A percentile compares a stretch with the other conserved stretches of the same genome.
Conservation (phyloP, 345 rosid genomes). For the Tarenaya hassleriana region DNA sequence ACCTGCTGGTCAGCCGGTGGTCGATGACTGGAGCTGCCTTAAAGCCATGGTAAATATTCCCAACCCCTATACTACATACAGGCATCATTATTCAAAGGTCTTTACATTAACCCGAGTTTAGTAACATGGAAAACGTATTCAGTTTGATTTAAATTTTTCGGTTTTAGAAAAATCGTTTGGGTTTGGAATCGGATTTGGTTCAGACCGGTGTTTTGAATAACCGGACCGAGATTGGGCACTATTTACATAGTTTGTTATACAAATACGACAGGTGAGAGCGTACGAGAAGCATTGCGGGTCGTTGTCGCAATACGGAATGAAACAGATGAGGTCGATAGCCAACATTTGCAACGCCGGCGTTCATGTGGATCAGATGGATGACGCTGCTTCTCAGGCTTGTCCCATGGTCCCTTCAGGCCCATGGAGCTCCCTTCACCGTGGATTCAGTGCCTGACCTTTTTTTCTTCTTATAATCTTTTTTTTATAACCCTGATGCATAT, state of each 20-base stretch:
- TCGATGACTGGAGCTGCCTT: constrained; percentile 93
- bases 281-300: constrained; percentile 89
- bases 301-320: constrained; percentile 89
- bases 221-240: no score
- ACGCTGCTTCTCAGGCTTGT: constrained; percentile 92
- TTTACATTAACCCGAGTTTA: no score
- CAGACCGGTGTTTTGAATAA: no score
- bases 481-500: not conserved
- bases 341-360: constrained; percentile 88
- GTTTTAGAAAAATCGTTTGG: no score
- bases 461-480: constrained; percentile 9
- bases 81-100: no score
- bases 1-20: constrained; percentile 78
- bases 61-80: not conserved
- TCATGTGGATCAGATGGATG: constrained; percentile 53
- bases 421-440: constrained; percentile 79
- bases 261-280: constrained; percentile 57
- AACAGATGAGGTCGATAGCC: constrained; percentile 87
- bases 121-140: no score
- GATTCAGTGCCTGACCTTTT: constrained; percentile 68
- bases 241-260: no score
- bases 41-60: constrained; percentile 51
- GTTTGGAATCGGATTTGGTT: no score
- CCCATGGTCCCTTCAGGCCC: constrained; percentile 49
- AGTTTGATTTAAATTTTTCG: no score